Conservation (phyloP, 2,329 filamentous ascomycete species). For the Ascochyta lentis region DNA sequence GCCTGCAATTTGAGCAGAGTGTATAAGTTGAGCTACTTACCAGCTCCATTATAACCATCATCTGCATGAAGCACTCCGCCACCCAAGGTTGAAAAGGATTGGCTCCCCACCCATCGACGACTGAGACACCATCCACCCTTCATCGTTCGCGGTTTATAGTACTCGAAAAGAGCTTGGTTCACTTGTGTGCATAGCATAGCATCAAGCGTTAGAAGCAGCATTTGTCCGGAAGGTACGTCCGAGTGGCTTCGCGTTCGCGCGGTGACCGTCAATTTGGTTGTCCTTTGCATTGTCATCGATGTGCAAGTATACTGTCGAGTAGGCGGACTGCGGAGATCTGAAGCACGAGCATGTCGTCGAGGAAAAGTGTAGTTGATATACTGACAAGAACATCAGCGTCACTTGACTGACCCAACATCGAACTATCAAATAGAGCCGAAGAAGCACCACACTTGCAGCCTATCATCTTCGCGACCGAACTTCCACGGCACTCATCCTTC, state of each 20-base stretch:
- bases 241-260: not conserved
- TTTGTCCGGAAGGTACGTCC: conserved; percentile 30
- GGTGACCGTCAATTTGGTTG: not conserved
- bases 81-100: conserved; percentile 35
- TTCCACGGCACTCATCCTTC: not conserved
- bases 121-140: conserved; percentile 35
- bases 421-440: conserved; percentile 16
- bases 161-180: conserved; percentile 19
- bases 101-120: conserved; percentile 28
- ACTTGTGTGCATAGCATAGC: conserved; percentile 18
- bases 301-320: conserved; percentile 20
- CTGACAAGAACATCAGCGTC: conserved; percentile 28
- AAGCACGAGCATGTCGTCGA: conserved; percentile 17
- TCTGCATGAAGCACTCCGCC: conserved; percentile 38
- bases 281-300: not conserved
- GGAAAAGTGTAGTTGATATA: conserved; percentile 45
- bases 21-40: conserved; percentile 46
- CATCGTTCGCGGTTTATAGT: conserved; percentile 27
- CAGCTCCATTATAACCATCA: conserved; percentile 31
- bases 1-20: conserved; percentile 27
- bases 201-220: not conserved
- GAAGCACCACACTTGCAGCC: conserved; percentile 21
- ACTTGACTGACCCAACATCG: not conserved
- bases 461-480: conserved; percentile 16
- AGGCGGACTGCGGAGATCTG: not conserved